Base-by-base conservation (phyloP, 2,329 filamentous ascomycete species). In the Hypoxylon rubiginosum region DNA sequence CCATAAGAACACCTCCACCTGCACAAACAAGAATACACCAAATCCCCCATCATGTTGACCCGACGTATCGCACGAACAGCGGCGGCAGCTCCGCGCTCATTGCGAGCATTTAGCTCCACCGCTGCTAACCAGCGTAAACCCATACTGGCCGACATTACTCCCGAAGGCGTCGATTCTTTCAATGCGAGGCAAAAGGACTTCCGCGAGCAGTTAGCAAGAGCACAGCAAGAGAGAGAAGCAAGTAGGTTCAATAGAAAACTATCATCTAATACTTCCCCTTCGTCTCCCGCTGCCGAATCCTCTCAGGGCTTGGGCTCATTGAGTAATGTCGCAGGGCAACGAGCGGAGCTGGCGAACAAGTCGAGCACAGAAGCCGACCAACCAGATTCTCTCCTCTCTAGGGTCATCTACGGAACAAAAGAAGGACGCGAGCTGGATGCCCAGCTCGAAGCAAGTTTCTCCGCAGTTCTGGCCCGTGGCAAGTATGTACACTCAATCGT, bases 401-500 rank as follows among this genome's bases (percentile, higher is more conserved):
- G 91, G 73, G 88, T 99, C 73, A 97, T 99, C 77, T 98, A 99
- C 81, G 96, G 96, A 75, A 99, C 96, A 13, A 94, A 96, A 76
- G 95, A 98, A 81, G 96, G 94, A 32, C 90, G 94, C 67, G 92
- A 97, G 82, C 88, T 97, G 78, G 96, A 99, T 76, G 92, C 92
- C 70, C 95, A 98, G 82, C 95, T 99, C 76, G 94, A 98, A 83
- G 90, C 94, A 63, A 97, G 92, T 78, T 99, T 98, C 83, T 97
- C 92, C 55, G 94, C 97, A 80, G 92, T 98, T 48, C 85, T 99
- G 49, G 96, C 96, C 24, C 88, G 96, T 71, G 96, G 96, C 77
- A 99, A 99, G 83, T 99, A 99, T 76, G 94, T 99, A 58, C 96
- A 99, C 81, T 97, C 94, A 50, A 97, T 99, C 79, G 94, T 97